These are phyloP conservation scores for Phytopythium boreale DNA, from an alignment of 352 stramenopile genomes.

Conservation along the genomic window DNA sequence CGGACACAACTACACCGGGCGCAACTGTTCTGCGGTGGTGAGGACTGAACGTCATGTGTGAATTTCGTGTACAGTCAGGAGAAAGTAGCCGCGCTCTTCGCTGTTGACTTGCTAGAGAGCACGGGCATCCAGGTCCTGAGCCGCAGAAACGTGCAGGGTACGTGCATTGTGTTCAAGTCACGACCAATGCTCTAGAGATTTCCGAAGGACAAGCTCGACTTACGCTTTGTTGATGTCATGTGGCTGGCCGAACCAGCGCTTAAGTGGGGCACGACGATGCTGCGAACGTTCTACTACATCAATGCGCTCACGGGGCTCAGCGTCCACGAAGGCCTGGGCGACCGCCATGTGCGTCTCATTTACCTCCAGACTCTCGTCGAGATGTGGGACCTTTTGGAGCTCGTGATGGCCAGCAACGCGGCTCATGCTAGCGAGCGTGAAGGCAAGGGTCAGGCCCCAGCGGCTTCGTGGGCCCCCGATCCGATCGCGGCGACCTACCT, in stretches of 20 bases:
- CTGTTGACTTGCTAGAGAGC: conserved; percentile 67
- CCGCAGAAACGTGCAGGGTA: conserved; percentile 72
- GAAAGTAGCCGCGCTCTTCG: conserved; percentile 64
- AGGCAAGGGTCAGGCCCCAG: conserved; percentile 10
- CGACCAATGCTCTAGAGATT: neutral
- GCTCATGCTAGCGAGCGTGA: conserved; percentile 16
- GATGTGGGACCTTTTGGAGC: conserved; percentile 53
- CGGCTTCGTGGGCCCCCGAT: conserved; percentile 35
- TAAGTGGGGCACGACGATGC: conserved; percentile 79
- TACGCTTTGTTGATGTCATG: too few species aligned
- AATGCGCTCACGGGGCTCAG: conserved; percentile 60
- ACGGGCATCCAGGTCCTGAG: conserved; percentile 74
- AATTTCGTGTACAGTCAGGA: conserved; percentile 42
- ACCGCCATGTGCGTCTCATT: conserved; percentile 64
- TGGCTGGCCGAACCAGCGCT: conserved; percentile 31
- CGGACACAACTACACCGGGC: too few species aligned
- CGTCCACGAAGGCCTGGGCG: conserved; percentile 49
- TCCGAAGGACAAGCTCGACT: too few species aligned
- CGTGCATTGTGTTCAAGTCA: neutral
- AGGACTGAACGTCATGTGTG: neutral
- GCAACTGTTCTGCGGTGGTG: neutral
- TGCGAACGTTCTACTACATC: conserved; percentile 79
- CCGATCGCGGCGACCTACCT: conserved; percentile 57
- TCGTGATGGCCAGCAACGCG: conserved; percentile 34
- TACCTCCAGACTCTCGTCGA: conserved; percentile 70